These are phyloP conservation scores for Thuidium tamariscinum DNA, from an alignment of 225 moss, liverwort and hornwort species.

Conservation along the genomic window DNA sequence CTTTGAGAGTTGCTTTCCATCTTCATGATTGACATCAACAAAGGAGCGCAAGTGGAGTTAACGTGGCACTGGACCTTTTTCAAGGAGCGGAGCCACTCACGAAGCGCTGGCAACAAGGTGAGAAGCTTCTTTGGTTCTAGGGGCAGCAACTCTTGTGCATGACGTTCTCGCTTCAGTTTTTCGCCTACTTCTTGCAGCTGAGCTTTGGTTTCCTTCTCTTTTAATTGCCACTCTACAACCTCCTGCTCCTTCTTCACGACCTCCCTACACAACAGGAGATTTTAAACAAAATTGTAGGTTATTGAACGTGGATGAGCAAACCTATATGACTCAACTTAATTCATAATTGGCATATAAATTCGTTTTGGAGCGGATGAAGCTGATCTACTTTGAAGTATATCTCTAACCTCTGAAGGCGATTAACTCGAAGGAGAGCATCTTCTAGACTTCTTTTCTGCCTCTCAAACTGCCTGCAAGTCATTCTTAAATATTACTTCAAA, in stretches of 20 bases:
- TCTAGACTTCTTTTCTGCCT: slow-evolving; percentile 37
- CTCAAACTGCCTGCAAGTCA: slow-evolving; percentile 25
- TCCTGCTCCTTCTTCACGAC: slow-evolving; percentile 33
- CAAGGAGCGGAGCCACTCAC: slow-evolving; percentile 37
- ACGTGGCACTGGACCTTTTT: slow-evolving; percentile 1
- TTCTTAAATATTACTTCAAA: not conserved
- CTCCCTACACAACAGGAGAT: not conserved
- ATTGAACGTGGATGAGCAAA: not conserved
- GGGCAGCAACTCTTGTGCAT: not conserved
- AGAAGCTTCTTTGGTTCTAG: slow-evolving; percentile 32
- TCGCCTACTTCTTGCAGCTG: slow-evolving; percentile 22
- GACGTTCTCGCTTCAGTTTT: slow-evolving; percentile 3
- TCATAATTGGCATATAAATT: not conserved
- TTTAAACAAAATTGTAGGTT: not conserved
- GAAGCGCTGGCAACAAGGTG: slow-evolving; percentile 19
- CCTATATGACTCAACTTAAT: not conserved
- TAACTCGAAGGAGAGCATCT: slow-evolving; percentile 32
- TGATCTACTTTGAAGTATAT: not conserved
- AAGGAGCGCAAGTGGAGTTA: not conserved
- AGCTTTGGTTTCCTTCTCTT: slow-evolving; percentile 30
- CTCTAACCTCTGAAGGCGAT: slow-evolving; percentile 35
- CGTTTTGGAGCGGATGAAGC: not conserved
- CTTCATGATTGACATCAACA: not conserved
- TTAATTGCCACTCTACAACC: slow-evolving; percentile 31
- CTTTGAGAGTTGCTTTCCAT: not conserved